A percentile compares a stretch with the other conserved stretches of the same genome.
phyloP scores from a whole-genome alignment of 495 filamentous ascomycete genomes.

The Penicillium manginii region DNA sequence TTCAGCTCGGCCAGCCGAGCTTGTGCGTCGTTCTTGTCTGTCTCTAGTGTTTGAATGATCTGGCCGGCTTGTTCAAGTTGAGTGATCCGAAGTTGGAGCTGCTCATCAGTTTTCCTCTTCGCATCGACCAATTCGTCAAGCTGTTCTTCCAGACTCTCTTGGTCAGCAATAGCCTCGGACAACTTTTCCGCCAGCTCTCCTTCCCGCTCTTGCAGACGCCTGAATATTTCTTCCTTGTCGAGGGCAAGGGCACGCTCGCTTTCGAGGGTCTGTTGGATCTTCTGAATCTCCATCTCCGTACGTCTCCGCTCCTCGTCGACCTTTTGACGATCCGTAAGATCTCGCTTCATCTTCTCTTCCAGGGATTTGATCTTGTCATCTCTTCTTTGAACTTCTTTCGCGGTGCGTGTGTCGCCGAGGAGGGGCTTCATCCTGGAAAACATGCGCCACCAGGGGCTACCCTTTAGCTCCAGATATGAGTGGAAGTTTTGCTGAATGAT shows the following conservation, averaged over 20 bases:
- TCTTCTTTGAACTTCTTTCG: constrained; percentile 87
- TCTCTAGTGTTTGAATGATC: constrained; percentile 81
- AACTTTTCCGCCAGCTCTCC: constrained; percentile 90
- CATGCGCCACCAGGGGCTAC: constrained; percentile 95
- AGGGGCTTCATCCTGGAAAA: constrained; percentile 96
- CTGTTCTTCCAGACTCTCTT: constrained; percentile 91
- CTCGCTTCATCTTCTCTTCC: constrained; percentile 78
- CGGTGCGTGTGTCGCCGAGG: constrained; percentile 85
- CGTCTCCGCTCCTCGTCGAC: constrained; percentile 92
- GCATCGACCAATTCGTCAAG: constrained; percentile 86
- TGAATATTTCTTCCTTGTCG: constrained; percentile 99
- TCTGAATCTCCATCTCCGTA: constrained; percentile 81
- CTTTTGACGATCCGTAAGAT: constrained; percentile 72
- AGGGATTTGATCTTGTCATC: constrained; percentile 91
- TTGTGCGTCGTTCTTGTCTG: constrained; percentile 77
- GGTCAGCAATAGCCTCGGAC: constrained; percentile 89
- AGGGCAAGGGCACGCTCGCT: constrained; percentile 92
- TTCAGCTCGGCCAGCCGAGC: constrained; percentile 70
- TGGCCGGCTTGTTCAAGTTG: constrained; percentile 91
- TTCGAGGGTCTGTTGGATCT: constrained; percentile 89
- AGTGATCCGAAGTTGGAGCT: constrained; percentile 74
- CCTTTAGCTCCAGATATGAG: constrained; percentile 82
- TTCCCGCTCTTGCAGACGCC: constrained; percentile 86
- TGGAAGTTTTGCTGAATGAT: constrained; percentile 95
- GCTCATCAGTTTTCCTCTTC: constrained; percentile 86